A percentile compares a stretch with the other conserved stretches of the same genome.
These are phyloP conservation scores for Trichoderma parareesei DNA, from an alignment of 495 filamentous ascomycete genomes.

Conservation along the genomic window DNA sequence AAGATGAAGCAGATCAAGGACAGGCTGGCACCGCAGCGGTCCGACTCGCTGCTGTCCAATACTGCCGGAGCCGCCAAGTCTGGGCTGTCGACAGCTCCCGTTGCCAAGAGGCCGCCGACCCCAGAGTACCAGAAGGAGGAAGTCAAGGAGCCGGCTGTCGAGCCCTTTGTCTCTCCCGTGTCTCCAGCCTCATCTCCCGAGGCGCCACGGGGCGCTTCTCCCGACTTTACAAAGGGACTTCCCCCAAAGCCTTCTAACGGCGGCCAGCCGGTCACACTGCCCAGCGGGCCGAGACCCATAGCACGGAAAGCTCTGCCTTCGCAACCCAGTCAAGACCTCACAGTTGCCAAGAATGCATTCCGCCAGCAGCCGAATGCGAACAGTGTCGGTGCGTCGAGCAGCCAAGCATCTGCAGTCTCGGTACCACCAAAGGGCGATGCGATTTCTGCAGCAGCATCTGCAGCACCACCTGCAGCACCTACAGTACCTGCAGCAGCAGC, in stretches of 20 bases:
- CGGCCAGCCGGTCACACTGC: neutral
- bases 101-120: constrained; percentile 10
- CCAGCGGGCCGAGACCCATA: neutral
- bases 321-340: neutral
- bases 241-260: neutral
- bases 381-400: neutral
- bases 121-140: constrained; percentile 14
- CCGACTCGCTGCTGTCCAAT: neutral
- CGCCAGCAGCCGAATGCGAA: neutral
- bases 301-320: neutral
- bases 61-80: neutral
- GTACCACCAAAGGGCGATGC: neutral
- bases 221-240: neutral
- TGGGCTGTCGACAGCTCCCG: neutral
- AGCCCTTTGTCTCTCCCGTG: constrained; percentile 21
- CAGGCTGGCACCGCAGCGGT: neutral
- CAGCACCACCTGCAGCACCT: neutral
- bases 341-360: neutral
- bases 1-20: constrained; percentile 11
- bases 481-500: neutral
- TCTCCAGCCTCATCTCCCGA: constrained; percentile 27
- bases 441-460: neutral
- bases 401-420: neutral
- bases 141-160: neutral
- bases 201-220: neutral